Conservation (phyloP, 176 grass and related monocot genomes). For the Carex parvula region DNA sequence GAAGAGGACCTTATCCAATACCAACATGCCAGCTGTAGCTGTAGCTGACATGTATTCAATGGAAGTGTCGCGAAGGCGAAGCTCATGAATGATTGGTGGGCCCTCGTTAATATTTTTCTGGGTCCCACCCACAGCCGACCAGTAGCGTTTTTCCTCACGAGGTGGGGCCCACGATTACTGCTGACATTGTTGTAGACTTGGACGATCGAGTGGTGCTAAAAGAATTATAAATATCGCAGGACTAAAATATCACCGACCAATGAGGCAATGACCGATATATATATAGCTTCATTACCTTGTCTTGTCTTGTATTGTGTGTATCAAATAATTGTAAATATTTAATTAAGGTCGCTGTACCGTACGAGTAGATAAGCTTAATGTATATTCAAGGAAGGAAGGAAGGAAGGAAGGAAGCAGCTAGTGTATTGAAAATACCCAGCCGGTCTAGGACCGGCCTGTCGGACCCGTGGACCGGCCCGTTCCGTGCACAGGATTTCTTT, state of each 20-base stretch:
- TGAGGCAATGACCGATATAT: no score
- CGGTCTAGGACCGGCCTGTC: no score
- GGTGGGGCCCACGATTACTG: background rate
- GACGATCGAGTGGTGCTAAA: background rate
- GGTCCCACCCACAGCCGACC: slow-evolving; percentile 14
- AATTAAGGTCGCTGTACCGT: background rate
- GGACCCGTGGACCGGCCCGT: no score
- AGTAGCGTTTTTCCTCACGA: background rate
- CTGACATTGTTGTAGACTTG: background rate
- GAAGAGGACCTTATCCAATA: slow-evolving; percentile 24
- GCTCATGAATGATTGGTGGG: slow-evolving; percentile 24
- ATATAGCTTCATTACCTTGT: no score
- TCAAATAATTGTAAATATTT: background rate
- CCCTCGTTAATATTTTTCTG: background rate
- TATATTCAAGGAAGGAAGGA: background rate
- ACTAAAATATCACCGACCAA: slow-evolving; percentile 3
- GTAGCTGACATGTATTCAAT: slow-evolving; percentile 7
- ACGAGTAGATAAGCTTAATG: background rate
- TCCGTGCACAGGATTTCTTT: no score
- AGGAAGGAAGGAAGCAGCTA: no score
- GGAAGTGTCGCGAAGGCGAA: slow-evolving; percentile 27
- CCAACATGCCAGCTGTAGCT: slow-evolving; percentile 26
- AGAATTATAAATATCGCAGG: no score
- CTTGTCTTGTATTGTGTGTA: background rate
- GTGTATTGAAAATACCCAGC: no score